Evolutionary conservation across 306 rosid genomes (phyloP).

Genomic region (Prosopis cineraria): DNA sequence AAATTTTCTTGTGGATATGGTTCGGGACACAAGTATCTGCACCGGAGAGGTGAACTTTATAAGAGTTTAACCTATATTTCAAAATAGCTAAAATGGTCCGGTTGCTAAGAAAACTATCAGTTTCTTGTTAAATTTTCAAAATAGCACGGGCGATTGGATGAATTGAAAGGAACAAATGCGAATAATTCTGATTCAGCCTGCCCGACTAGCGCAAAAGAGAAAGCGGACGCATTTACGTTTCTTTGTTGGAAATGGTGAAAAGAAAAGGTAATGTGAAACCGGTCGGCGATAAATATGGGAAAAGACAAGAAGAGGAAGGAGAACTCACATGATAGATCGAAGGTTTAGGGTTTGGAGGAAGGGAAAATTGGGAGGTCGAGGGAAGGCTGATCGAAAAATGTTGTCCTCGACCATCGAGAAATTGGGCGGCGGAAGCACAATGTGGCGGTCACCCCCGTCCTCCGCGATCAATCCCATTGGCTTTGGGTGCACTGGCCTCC

Average conservation of each 20-base stretch:
- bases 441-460: conserved; percentile 36
- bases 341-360: conserved; percentile 75
- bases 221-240: neutral
- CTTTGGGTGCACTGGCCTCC: neutral
- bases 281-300: neutral
- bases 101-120: neutral
- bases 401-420: conserved; percentile 90
- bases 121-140: neutral
- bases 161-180: neutral
- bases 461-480: conserved; percentile 51
- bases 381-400: conserved; percentile 89
- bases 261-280: neutral
- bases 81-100: neutral
- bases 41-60: neutral
- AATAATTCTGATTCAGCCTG: neutral
- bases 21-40: conserved; percentile 92
- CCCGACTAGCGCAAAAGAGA: neutral
- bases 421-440: conserved; percentile 72
- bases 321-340: conserved; percentile 73
- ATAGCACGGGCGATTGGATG: neutral
- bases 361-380: conserved; percentile 64
- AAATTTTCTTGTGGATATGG: conserved; percentile 85
- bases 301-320: neutral
- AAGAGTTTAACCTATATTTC: neutral
- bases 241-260: neutral